Conservation (phyloP, 2,329 filamentous ascomycete genomes). For the Fusarium nodosum region DNA sequence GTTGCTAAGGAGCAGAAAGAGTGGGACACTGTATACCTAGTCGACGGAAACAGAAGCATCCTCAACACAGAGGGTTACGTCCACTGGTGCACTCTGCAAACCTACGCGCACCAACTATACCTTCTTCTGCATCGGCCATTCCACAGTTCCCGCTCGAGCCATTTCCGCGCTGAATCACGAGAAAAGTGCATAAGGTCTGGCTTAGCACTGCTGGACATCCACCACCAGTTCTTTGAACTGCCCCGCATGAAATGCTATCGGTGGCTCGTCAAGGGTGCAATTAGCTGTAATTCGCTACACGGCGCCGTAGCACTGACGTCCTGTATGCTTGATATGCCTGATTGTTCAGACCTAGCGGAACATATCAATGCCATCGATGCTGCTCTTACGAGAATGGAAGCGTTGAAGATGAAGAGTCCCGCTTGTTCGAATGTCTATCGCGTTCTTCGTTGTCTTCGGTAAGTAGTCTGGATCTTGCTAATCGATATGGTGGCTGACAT, state of each 20-base stretch:
- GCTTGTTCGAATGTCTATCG: slow-evolving; percentile 22
- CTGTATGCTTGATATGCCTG: slow-evolving; percentile 21
- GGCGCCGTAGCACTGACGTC: slow-evolving; percentile 19
- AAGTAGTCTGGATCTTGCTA: accelerated
- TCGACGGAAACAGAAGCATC: neutral
- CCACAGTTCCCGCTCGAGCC: neutral
- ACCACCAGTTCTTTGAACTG: slow-evolving; percentile 25
- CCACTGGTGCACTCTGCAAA: slow-evolving; percentile 23
- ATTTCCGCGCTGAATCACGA: slow-evolving; percentile 14
- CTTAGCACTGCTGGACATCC: slow-evolving; percentile 1
- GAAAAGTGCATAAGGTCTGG: slow-evolving; percentile 24
- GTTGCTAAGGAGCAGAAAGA: neutral
- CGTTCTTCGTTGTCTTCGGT: slow-evolving; percentile 16
- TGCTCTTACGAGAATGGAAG: slow-evolving; percentile 12
- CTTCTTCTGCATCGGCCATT: slow-evolving; percentile 16
- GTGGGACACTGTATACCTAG: slow-evolving; percentile 6
- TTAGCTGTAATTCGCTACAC: slow-evolving; percentile 9
- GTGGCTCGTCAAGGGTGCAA: slow-evolving; percentile 21
- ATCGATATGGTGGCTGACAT: neutral
- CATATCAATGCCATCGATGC: slow-evolving; percentile 14
- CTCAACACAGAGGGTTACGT: slow-evolving; percentile 12
- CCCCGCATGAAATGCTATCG: slow-evolving; percentile 10
- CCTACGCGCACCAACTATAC: slow-evolving; percentile 23
- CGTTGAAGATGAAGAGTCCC: slow-evolving; percentile 17
- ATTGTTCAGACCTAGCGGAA: slow-evolving; percentile 7